Percentiles rank a stretch among this genome's conserved stretches.
Evolutionary conservation across 1,139 yeast species (phyloP).

Genomic region (Sugiyamaella neomexicana): DNA sequence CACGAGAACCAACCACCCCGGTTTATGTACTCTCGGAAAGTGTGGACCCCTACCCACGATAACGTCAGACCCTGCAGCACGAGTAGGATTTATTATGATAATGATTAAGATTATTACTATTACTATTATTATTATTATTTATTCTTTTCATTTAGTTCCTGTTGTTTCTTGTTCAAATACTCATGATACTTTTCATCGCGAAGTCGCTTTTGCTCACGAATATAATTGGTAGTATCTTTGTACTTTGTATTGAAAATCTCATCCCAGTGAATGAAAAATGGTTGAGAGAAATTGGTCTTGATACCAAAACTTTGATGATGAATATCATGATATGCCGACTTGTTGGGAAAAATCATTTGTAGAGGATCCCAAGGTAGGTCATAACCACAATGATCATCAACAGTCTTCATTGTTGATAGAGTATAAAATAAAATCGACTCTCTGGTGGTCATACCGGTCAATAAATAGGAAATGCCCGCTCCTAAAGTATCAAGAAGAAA

Average conservation of each 20-base stretch:
- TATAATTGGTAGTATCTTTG: slow-evolving; percentile 46
- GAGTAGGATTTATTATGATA: too few relatives aligned
- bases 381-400: slow-evolving; percentile 98
- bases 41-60: too few relatives aligned
- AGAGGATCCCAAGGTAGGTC: slow-evolving; percentile 87
- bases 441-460: slow-evolving; percentile 66
- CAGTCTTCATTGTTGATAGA: slow-evolving; percentile 91
- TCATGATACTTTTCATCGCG: slow-evolving; percentile 32
- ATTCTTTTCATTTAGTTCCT: slow-evolving; percentile 7
- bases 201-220: slow-evolving; percentile 37
- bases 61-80: too few relatives aligned
- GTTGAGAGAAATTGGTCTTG: slow-evolving; percentile 92
- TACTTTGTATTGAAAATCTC: slow-evolving; percentile 66
- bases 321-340: slow-evolving; percentile 92
- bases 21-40: background rate
- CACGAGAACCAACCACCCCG: slow-evolving; percentile 9
- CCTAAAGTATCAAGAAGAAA: slow-evolving; percentile 88
- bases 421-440: slow-evolving; percentile 74
- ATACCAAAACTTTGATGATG: slow-evolving; percentile 97
- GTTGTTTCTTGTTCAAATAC: background rate
- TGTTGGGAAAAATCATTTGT: slow-evolving; percentile 88
- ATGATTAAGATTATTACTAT: background rate
- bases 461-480: slow-evolving; percentile 75
- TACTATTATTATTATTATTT: background rate
- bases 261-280: slow-evolving; percentile 96